Percentiles rank a stretch among this genome's conserved stretches.
These are phyloP conservation scores for Gossypium turneri DNA, from an alignment of 345 rosid species.

Conservation along the genomic window DNA sequence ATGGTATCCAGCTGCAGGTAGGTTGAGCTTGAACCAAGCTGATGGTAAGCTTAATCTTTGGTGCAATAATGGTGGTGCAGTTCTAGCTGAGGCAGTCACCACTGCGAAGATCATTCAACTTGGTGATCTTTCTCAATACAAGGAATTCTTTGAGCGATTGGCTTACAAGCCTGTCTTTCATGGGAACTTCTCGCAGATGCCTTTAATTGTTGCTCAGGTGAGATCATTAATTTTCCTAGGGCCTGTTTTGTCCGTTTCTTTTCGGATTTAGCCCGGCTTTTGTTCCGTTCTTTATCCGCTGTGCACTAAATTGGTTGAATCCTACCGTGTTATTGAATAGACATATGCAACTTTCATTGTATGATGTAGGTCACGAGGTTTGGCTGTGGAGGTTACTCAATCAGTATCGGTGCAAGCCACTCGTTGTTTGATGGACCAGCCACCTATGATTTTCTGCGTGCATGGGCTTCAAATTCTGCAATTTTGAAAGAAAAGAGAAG, in stretches of 20 bases:
- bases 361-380: conserved; percentile 53
- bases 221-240: conserved; percentile 4
- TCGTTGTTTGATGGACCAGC: conserved; percentile 66
- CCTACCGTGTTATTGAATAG: too few species aligned
- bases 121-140: conserved; percentile 54
- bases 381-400: conserved; percentile 64
- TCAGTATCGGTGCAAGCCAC: conserved; percentile 63
- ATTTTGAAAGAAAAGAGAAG: conserved; percentile 19
- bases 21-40: conserved; percentile 38
- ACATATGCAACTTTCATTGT: neutral
- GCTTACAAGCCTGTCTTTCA: conserved; percentile 42
- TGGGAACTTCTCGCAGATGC: conserved; percentile 46
- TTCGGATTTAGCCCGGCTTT: too few species aligned
- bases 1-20: conserved; percentile 66
- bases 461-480: conserved; percentile 53
- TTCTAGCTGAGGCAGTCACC: conserved; percentile 44
- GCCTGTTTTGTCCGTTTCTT: too few species aligned
- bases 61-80: conserved; percentile 54
- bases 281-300: too few species aligned
- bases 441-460: conserved; percentile 41
- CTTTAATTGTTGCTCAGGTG: conserved; percentile 66
- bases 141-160: conserved; percentile 47
- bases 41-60: conserved; percentile 49
- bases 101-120: conserved; percentile 44
- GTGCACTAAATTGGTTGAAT: too few species aligned